Base-by-base conservation (phyloP, 495 filamentous ascomycete genomes). In the Staphylotrichum tortipilum region DNA sequence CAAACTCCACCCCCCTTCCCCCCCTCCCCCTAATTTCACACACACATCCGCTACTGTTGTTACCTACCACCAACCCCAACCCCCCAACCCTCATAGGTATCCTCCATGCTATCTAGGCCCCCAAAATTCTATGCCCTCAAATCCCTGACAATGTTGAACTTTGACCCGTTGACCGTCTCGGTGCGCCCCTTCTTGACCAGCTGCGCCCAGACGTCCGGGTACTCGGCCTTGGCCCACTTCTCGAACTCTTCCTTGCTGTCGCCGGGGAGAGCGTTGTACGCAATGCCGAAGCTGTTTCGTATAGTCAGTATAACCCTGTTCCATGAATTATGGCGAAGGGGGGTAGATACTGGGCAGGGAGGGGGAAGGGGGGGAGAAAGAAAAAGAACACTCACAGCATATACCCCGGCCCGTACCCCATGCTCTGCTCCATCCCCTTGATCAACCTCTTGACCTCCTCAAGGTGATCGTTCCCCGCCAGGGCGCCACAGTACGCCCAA, bases 251-350 rank as follows among this genome's bases (percentile, higher is more conserved):
- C 66, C 58, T 88, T 85, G 58, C 73, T 73, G 31, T 75, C 71
- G 17, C 75, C 75, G 0, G 76, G 79, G 4, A 84, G 74, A 1
- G 79, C 82, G 55, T 89, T 91, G 59, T 84, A 89, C 47, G 89
- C 75, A 10, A 81, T 72, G 14, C 80, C 85, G 38, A 91, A 67
- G 24, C 86, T 89, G 31, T n/a, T n/a, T n/a, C n/a, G n/a, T n/a
- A n/a, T n/a, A n/a, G n/a, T n/a, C n/a, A n/a, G n/a, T n/a, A n/a
- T n/a, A n/a, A n/a, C n/a, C n/a, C n/a, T n/a, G n/a, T n/a, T n/a
- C n/a, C n/a, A n/a, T n/a, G n/a, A n/a, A n/a, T n/a, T n/a, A n/a
- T 15, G 35, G 24, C 7, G 21, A 5, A n/a, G 26, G 21, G 19
- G 7, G 23, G n/a, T 31, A 40, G n/a, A 33, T 38, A 23, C 7